Conservation (phyloP, 345 rosid species). For the Eucalyptus polyanthemos region DNA sequence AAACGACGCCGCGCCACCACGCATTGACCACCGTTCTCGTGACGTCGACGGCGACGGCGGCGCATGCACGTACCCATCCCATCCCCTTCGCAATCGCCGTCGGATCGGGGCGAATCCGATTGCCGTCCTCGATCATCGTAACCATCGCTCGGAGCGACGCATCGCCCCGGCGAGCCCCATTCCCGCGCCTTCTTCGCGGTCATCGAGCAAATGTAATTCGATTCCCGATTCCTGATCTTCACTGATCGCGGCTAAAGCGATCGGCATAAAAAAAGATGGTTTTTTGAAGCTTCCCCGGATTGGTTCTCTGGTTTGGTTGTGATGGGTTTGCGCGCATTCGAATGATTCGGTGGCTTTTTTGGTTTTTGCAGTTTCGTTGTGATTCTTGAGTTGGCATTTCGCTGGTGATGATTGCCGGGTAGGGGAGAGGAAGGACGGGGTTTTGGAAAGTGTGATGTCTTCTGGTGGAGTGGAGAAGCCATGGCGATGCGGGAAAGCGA, state of each 20-base stretch:
- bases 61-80: not conserved
- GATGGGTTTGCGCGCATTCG: not conserved
- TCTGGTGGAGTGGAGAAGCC: conserved; percentile 44
- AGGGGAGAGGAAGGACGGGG: not conserved
- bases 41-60: not conserved
- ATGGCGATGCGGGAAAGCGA: conserved; percentile 63
- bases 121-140: not conserved
- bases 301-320: not conserved
- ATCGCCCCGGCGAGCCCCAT: not conserved
- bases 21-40: not conserved
- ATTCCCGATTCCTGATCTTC: not conserved
- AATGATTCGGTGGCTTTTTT: not conserved
- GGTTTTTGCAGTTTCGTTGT: not conserved
- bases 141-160: not conserved
- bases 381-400: conserved; percentile 2
- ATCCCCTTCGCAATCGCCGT: not conserved
- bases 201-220: not conserved
- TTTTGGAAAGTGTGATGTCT: conserved; percentile 36
- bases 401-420: conserved; percentile 10
- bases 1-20: not conserved
- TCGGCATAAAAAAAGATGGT: not conserved
- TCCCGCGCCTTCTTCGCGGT: not conserved
- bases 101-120: not conserved
- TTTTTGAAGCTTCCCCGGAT: not conserved
- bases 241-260: not conserved